Evolutionary conservation across 345 rosid genomes (phyloP).

Genomic region (Gossypium australe): DNA sequence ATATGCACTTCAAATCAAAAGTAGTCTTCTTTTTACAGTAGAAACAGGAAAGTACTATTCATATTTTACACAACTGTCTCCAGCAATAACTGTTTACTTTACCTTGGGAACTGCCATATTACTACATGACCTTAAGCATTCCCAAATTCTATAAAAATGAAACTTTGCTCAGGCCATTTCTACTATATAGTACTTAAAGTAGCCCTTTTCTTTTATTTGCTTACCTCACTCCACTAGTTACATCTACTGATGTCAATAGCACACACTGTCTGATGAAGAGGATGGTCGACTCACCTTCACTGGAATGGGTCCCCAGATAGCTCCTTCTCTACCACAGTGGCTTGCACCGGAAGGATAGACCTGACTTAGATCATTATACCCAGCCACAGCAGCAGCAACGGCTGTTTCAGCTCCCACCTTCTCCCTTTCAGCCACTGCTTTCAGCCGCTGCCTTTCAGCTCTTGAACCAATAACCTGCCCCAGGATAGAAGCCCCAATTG

Average conservation of each 20-base stretch:
- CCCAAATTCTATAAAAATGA: background rate
- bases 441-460: constrained; percentile 73
- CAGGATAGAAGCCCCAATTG: constrained; percentile 75
- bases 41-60: background rate
- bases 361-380: constrained; percentile 18
- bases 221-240: background rate
- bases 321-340: constrained; percentile 35
- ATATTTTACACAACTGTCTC: background rate
- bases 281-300: constrained; percentile 8
- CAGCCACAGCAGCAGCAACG: constrained; percentile 18
- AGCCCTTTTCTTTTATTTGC: background rate
- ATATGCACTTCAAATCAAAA: background rate
- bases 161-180: background rate
- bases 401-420: constrained; percentile 25
- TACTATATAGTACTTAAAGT: too few species aligned
- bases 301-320: constrained; percentile 14
- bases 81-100: background rate
- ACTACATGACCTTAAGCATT: background rate
- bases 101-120: background rate
- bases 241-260: constrained; percentile 24
- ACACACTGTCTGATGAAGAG: constrained; percentile 34
- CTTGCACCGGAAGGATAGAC: constrained; percentile 15
- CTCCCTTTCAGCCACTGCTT: constrained; percentile 28
- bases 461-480: constrained; percentile 90
- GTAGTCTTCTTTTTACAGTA: background rate